Evolutionary conservation across 2,329 filamentous ascomycete genomes (phyloP).

Genomic region (Aspergillus sp.): DNA sequence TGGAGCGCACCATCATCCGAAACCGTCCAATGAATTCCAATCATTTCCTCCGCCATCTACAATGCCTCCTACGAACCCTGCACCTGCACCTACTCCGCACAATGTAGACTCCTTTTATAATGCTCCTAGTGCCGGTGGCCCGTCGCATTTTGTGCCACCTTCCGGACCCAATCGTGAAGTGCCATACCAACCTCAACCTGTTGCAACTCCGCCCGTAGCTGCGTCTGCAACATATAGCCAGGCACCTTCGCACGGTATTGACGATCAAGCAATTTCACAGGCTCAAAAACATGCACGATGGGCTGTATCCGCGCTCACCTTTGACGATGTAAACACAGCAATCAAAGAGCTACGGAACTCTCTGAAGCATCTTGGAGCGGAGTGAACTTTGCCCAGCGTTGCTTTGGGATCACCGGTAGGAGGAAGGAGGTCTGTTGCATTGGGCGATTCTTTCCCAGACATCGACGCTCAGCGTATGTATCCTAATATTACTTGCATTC

Average conservation of each 20-base stretch:
- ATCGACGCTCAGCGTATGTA: neutral
- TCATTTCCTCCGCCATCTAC: slow-evolving; percentile 43
- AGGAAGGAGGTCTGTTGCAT: neutral
- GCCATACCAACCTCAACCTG: slow-evolving; percentile 22
- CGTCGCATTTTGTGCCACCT: slow-evolving; percentile 24
- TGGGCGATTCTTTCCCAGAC: neutral
- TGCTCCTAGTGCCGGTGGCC: slow-evolving; percentile 11
- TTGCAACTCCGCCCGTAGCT: slow-evolving; percentile 20
- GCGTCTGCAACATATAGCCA: slow-evolving; percentile 22
- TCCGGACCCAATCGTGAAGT: slow-evolving; percentile 17
- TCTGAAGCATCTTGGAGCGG: slow-evolving; percentile 67
- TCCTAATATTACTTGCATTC: neutral
- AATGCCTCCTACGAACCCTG: slow-evolving; percentile 25
- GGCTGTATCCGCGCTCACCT: slow-evolving; percentile 95
- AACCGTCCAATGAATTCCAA: slow-evolving; percentile 35
- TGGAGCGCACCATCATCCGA: slow-evolving; percentile 13
- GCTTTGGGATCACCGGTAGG: neutral
- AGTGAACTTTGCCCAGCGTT: slow-evolving; percentile 34
- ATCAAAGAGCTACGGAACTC: slow-evolving; percentile 80
- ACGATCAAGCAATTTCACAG: slow-evolving; percentile 72
- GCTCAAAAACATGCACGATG: slow-evolving; percentile 96
- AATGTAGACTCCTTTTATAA: slow-evolving; percentile 26
- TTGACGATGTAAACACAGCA: slow-evolving; percentile 90
- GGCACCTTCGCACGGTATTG: slow-evolving; percentile 36
- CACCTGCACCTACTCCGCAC: slow-evolving; percentile 16